Base-by-base conservation (phyloP, 2,329 filamentous ascomycete species). In the Ophiocordyceps camponoti-leonardi region DNA sequence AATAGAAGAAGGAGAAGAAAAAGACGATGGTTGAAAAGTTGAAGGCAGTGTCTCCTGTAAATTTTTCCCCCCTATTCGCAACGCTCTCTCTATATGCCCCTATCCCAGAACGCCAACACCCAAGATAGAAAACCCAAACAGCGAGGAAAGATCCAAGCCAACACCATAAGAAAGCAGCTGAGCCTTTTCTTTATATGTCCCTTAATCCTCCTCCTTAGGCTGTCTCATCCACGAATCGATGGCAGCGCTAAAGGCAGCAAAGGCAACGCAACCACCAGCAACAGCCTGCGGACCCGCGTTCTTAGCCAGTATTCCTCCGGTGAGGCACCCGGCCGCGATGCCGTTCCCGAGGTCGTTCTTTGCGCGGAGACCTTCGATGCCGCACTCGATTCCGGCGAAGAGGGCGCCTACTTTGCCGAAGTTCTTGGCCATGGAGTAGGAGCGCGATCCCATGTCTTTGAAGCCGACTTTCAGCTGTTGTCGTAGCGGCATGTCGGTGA, bases 261-360 rank as follows among this genome's bases (percentile, higher is more conserved):
- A 98, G 1, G 90, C 92, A 13, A 79, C 83, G 62, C 90, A 96
- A 1, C 92, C 92, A 4, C 93, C 73, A 2, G 79, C 81, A 44
- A 86, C 83, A 30, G 90, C 92, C 66, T 92, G 85, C 8, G 92
- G 92, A 0, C 92, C 92, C 1, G 85, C 90, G 54, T 83, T 85
- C 50, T 83, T 79, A 43, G 86, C 90, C 51, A 98, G 65, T 46
- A 92, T 83, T 18, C 86, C 92, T 16, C 92, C 92, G 11, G 92
- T 95, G 46, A 95, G 68, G 59, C 90, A 96, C 0, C 92, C 92
- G 0, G 88, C 86, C 5, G 81, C 77, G 6, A 92, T 79, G 46
- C 86, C 86, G 67, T 98, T 98, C 51, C 70, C 77, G 28, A 96
- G 64, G 62, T 96, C 92, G 65, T 96, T 95, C 70, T 94, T 95